phyloP scores from a whole-genome alignment of 2,329 filamentous ascomycete species.

The Gremmenia infestans region DNA sequence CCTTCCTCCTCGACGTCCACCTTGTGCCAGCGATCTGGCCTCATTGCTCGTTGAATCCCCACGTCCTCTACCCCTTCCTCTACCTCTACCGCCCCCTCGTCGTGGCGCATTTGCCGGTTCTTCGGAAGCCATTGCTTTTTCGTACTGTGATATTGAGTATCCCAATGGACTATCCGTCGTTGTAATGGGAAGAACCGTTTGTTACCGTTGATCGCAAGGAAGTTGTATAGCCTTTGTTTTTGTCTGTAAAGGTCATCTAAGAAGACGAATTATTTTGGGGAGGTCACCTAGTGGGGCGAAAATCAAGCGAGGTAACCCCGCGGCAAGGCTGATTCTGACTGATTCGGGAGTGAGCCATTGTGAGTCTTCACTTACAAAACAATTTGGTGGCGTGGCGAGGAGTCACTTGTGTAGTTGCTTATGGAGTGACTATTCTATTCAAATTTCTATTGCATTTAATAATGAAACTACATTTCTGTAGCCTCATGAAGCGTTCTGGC shows the following conservation, averaged over 20 bases:
- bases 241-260: background rate
- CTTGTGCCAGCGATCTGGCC: conserved; percentile 3
- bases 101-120: conserved; percentile 20
- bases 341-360: background rate
- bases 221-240: background rate
- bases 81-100: conserved; percentile 34
- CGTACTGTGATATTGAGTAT: background rate
- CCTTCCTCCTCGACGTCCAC: conserved; percentile 31
- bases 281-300: background rate
- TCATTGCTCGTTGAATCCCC: conserved; percentile 8
- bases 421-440: background rate
- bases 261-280: background rate
- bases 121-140: conserved; percentile 18
- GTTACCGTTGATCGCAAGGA: no score
- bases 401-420: background rate
- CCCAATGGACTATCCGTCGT: background rate
- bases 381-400: background rate
- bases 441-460: no score
- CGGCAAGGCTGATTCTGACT: conserved; percentile 2
- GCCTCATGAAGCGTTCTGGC: no score
- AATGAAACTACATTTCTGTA: background rate
- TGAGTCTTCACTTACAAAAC: background rate
- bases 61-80: conserved; percentile 30
- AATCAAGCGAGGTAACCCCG: conserved; percentile 1
- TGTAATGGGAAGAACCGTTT: background rate